Evolutionary conservation across 164 flowering plant genomes (phyloP).

Genomic region (Saururus chinensis): DNA sequence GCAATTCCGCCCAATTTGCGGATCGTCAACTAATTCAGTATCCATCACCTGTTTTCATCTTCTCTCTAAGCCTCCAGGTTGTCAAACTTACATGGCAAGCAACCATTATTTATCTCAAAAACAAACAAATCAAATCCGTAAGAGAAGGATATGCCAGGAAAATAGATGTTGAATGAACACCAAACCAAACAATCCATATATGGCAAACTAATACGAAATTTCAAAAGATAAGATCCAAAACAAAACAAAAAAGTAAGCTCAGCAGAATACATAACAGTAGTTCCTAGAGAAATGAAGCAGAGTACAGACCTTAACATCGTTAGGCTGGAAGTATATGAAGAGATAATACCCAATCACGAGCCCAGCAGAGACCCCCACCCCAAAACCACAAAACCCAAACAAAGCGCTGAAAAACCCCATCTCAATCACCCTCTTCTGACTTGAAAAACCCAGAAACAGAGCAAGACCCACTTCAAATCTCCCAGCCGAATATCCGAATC

Average conservation of each 20-base stretch:
- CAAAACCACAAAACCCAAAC: slow-evolving; percentile 69
- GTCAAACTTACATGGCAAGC: too few species aligned
- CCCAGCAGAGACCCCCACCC: slow-evolving; percentile 60
- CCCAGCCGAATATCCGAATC: not conserved
- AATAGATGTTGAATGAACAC: too few species aligned
- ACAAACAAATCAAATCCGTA: too few species aligned
- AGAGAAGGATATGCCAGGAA: too few species aligned
- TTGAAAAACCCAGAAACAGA: not conserved
- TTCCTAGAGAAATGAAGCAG: not conserved
- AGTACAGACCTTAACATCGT: slow-evolving; percentile 61
- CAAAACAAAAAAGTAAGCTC: too few species aligned
- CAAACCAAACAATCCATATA: not conserved
- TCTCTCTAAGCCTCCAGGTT: too few species aligned
- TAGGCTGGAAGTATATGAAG: slow-evolving; percentile 71
- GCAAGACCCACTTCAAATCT: not conserved
- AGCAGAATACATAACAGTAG: not conserved
- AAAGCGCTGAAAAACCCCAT: slow-evolving; percentile 70
- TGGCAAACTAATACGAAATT: not conserved
- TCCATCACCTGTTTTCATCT: too few species aligned
- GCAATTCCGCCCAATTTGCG: too few species aligned
- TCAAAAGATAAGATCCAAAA: not conserved
- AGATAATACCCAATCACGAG: slow-evolving; percentile 59
- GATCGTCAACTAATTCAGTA: too few species aligned
- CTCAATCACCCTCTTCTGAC: slow-evolving; percentile 5
- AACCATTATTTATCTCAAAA: too few species aligned